These are phyloP conservation scores for Sphaerostilbella broomeana DNA, from an alignment of 2,329 filamentous ascomycete species.

Conservation along the genomic window DNA sequence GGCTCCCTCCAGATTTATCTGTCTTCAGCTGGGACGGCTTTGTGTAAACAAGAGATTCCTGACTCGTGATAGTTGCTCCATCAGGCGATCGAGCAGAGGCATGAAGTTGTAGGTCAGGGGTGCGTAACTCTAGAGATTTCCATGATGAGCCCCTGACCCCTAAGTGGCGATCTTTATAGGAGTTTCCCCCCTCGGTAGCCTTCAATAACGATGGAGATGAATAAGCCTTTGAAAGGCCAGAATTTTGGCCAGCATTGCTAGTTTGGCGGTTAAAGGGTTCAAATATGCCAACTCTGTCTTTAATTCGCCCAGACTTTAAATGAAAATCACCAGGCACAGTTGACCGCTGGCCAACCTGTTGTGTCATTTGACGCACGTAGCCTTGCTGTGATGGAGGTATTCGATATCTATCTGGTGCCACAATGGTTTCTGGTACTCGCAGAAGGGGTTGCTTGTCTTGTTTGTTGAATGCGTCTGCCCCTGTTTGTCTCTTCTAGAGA, in stretches of 20 bases:
- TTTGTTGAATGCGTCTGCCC: constrained; percentile 2
- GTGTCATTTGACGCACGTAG: background rate
- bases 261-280: constrained; percentile 20
- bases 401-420: too few relatives aligned
- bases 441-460: background rate
- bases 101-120: too few relatives aligned
- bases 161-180: background rate
- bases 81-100: background rate
- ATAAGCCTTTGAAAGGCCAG: background rate
- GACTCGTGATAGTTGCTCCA: background rate
- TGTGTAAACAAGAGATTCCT: background rate
- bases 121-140: background rate
- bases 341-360: background rate
- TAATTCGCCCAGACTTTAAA: constrained; percentile 10
- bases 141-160: background rate
- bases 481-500: constrained; percentile 8
- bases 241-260: background rate
- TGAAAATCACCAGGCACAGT: too few relatives aligned
- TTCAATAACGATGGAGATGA: background rate
- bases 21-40: constrained; percentile 1
- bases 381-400: background rate
- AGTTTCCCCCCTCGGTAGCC: background rate
- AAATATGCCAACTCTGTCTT: constrained; percentile 26
- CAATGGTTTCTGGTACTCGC: background rate
- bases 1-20: background rate